These are phyloP conservation scores for Pythium chondricola DNA, from an alignment of 352 stramenopile species.

Conservation along the genomic window DNA sequence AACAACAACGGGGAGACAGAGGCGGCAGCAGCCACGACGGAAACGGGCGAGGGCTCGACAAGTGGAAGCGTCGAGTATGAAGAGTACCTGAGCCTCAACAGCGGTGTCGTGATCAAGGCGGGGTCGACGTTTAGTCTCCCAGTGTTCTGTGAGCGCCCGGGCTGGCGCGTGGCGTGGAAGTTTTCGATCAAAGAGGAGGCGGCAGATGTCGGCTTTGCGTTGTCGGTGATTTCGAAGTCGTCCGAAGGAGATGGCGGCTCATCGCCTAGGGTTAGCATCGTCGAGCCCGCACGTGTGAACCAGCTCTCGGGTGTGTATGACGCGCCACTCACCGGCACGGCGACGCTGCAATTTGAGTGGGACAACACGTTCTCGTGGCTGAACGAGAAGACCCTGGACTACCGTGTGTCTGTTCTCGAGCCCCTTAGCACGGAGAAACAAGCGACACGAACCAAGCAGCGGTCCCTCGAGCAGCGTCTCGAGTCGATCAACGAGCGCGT, in stretches of 20 bases:
- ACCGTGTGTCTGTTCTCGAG: constrained; percentile 73
- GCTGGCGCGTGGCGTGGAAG: constrained; percentile 71
- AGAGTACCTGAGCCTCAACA: constrained; percentile 66
- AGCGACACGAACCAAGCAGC: constrained; percentile 26
- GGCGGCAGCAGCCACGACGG: not conserved
- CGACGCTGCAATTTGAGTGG: constrained; percentile 63
- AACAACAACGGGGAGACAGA: not conserved
- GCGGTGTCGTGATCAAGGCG: constrained; percentile 75
- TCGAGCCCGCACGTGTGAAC: constrained; percentile 46
- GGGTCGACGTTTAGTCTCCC: constrained; percentile 61
- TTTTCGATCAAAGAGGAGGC: constrained; percentile 69
- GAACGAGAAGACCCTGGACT: constrained; percentile 80
- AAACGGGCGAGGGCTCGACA: not conserved
- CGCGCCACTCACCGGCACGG: constrained; percentile 17
- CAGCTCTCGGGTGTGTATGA: constrained; percentile 42
- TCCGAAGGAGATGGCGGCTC: constrained; percentile 1
- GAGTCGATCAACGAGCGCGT: constrained; percentile 28
- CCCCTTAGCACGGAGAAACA: constrained; percentile 36
- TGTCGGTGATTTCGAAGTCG: too few relatives aligned
- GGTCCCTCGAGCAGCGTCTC: constrained; percentile 15
- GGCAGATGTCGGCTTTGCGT: constrained; percentile 51
- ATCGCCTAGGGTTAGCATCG: constrained; percentile 12
- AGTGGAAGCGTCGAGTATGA: constrained; percentile 31
- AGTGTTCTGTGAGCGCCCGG: constrained; percentile 56
- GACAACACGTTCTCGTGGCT: constrained; percentile 84